phyloP scores from a whole-genome alignment of 2,329 filamentous ascomycete species.

The Mollisia scopiformis region DNA sequence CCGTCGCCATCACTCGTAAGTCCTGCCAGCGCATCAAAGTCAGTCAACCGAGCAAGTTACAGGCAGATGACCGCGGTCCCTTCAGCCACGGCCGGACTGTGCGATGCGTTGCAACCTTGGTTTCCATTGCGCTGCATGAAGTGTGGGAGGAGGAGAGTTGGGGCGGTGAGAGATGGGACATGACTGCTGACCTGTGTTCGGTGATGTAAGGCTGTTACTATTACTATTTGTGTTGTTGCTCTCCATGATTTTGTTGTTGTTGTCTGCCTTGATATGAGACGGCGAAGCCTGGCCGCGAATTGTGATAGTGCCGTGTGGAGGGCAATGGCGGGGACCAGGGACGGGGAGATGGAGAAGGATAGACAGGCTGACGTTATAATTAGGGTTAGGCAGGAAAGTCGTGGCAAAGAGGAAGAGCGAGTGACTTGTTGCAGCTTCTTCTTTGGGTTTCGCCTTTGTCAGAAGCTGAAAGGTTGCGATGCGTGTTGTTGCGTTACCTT shows the following conservation, averaged over 20 bases:
- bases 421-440: not conserved
- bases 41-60: slow-evolving; percentile 17
- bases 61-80: slow-evolving; percentile 14
- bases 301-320: too few relatives aligned
- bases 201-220: slow-evolving; percentile 10
- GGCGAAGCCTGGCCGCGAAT: not conserved
- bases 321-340: not conserved
- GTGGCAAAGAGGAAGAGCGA: not conserved
- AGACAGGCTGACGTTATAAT: not conserved
- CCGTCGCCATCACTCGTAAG: slow-evolving; percentile 28
- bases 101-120: slow-evolving; percentile 18
- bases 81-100: slow-evolving; percentile 14
- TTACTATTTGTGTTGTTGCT: too few relatives aligned
- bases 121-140: slow-evolving; percentile 10
- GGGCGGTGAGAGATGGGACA: slow-evolving; percentile 12
- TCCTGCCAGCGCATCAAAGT: slow-evolving; percentile 35
- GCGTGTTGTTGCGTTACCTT: not conserved
- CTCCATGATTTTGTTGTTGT: too few relatives aligned
- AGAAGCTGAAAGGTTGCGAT: not conserved
- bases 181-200: slow-evolving; percentile 16
- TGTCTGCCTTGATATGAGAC: not conserved
- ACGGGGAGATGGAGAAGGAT: not conserved
- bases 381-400: not conserved
- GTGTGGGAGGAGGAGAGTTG: slow-evolving; percentile 13
- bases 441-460: not conserved